Percentiles rank a stretch among this genome's conserved stretches.
Evolutionary conservation across 192 early-diverging fungal genomes (phyloP).

Genomic region (Anaeromyces robustus): DNA sequence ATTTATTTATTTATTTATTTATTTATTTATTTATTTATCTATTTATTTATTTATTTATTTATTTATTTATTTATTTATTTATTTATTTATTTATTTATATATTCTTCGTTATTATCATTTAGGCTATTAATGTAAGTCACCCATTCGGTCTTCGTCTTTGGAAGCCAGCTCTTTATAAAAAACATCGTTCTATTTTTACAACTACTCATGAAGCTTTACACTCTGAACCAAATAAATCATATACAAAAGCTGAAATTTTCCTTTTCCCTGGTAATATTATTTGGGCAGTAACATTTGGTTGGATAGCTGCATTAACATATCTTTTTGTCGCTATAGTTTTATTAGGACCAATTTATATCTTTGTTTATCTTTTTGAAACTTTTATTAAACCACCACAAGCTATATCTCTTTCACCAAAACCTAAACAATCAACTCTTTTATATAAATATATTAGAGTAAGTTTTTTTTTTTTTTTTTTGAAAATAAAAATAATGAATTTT

Average conservation of each 20-base stretch:
- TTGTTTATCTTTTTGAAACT: constrained; percentile 7
- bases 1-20: no score
- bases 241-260: constrained; percentile 35
- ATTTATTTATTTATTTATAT: no score
- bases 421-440: background rate
- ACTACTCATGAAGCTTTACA: constrained; percentile 71
- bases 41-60: no score
- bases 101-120: constrained; percentile 5
- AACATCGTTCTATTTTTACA: constrained; percentile 67
- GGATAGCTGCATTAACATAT: constrained; percentile 65
- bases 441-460: constrained; percentile 9
- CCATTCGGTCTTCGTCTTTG: constrained; percentile 90
- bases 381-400: background rate
- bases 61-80: no score
- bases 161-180: constrained; percentile 97
- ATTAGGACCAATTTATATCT: constrained; percentile 13
- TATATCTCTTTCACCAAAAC: background rate
- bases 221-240: constrained; percentile 32
- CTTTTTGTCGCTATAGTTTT: constrained; percentile 42
- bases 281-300: constrained; percentile 77
- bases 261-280: constrained; percentile 71
- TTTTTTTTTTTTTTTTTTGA: background rate
- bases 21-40: no score
- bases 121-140: constrained; percentile 66
- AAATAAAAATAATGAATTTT: constrained; percentile 14